A percentile compares a stretch with the other conserved stretches of the same genome.
Evolutionary conservation across 2,329 filamentous ascomycete species (phyloP).

Genomic region (Stachybotrys chlorohalonatus): DNA sequence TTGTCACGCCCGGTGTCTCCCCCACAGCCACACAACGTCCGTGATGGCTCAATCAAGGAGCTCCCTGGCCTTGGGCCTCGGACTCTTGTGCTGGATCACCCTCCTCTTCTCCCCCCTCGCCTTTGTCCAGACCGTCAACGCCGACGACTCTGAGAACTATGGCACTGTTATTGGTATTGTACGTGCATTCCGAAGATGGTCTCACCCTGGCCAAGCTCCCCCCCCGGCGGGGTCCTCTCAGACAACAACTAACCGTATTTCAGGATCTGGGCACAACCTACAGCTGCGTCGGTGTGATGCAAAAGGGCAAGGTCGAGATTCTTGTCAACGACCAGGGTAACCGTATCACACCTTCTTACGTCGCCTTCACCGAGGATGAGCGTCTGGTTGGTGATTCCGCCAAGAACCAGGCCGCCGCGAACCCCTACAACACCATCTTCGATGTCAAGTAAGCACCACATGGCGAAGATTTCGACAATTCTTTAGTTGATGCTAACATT

Average conservation of each 20-base stretch:
- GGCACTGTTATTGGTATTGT: conserved; percentile 91
- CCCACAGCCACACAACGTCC: conserved; percentile 7
- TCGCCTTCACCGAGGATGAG: conserved; percentile 95
- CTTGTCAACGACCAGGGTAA: conserved; percentile 95
- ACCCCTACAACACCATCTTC: conserved; percentile 68
- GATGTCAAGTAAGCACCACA: conserved; percentile 67
- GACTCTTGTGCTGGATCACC: conserved; percentile 84
- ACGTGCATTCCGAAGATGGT: conserved; percentile 21
- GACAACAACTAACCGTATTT: neutral
- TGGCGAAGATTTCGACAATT: neutral
- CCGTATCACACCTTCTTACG: conserved; percentile 91
- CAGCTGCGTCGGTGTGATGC: conserved; percentile 91
- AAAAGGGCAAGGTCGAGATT: conserved; percentile 91
- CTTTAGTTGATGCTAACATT: conserved; percentile 9
- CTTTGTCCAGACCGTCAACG: conserved; percentile 68
- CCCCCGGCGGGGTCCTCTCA: conserved; percentile 1
- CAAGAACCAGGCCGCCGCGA: conserved; percentile 86
- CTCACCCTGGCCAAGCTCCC: conserved; percentile 3
- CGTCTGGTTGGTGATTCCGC: conserved; percentile 94
- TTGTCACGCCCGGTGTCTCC: neutral
- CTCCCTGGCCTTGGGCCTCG: conserved; percentile 71
- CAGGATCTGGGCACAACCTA: conserved; percentile 80
- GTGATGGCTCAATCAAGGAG: conserved; percentile 51
- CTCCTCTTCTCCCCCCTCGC: conserved; percentile 82
- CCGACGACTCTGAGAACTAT: conserved; percentile 67